Base-by-base conservation (phyloP, 1,284 basidiomycete species). In the Sparassis latifolia region DNA sequence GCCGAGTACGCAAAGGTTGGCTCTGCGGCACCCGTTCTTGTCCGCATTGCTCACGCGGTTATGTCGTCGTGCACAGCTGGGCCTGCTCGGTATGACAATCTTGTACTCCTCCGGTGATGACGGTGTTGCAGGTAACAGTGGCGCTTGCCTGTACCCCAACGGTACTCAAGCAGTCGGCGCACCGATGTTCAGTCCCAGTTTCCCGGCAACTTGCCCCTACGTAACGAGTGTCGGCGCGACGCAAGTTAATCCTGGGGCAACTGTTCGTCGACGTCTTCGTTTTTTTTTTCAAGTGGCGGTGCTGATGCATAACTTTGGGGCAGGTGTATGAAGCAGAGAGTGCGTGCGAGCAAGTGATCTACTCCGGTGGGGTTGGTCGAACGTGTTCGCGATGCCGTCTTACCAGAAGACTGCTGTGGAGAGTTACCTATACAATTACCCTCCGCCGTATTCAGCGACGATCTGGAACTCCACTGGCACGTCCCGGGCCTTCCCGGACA, bases 181-280 rank as follows among this genome's bases (percentile, higher is more conserved):
- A 30, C 66, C 58, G 37, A 54, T 58, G 29, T 86, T 85, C 68
- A 73, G 76, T 50, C 77, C 70, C 48, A 54, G 51, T 7, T 84
- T 83, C 69, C 81, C 81, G 0, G 69, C 71, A 3, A 73, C 69
- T 0, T 84, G 80, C 56, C 82, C 81, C 3, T 84, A 72, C 53
- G 64, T 81, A 35, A 81, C 79, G 0, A 70, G 74, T 3, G 73
- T 83, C 40, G 80, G 80, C 39, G 80, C 78, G 9, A 81, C 79
- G 5, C 75, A 80, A 62, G 66, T 78, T 44, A 68, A 69, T 40
- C 66, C 69, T 1, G 69, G 68, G 6, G 5, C 43, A 30, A 44
- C 6, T 9, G 30, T 44, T 5, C 10, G 42, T 43, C 12, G 10
- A 9, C 35, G 7, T 38, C 35, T 9, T 38, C 20, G 35, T 7